phyloP scores from a whole-genome alignment of 495 filamentous ascomycete genomes.

The Tuber indicum region DNA sequence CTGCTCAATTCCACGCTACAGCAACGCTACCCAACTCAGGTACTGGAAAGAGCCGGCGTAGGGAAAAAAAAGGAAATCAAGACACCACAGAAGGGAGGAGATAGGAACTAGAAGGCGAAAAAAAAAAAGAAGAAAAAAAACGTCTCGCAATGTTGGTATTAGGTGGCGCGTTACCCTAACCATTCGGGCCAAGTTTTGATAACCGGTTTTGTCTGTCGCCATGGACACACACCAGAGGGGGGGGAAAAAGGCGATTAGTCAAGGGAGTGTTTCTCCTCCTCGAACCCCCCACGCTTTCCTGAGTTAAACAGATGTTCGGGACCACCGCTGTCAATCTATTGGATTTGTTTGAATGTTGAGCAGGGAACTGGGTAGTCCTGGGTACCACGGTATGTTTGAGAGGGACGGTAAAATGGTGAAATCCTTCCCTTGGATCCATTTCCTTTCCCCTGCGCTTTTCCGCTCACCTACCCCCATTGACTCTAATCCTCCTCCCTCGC shows the following conservation, averaged over 20 bases:
- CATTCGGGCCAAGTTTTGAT: not conserved
- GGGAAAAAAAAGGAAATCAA: not conserved
- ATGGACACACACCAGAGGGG: not conserved
- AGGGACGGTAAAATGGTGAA: not conserved
- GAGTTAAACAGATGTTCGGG: not conserved
- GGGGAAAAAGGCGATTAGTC: not conserved
- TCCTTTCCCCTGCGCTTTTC: not conserved
- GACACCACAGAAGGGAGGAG: not conserved
- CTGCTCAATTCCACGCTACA: not conserved
- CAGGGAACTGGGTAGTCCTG: not conserved
- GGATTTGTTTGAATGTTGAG: not conserved
- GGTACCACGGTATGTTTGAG: not conserved
- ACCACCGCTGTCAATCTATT: not conserved
- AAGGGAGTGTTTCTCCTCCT: not conserved
- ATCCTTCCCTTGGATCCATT: not conserved
- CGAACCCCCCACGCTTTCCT: not conserved
- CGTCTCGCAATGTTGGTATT: not conserved
- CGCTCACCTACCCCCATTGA: not conserved
- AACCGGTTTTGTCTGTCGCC: not conserved
- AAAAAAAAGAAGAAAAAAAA: not conserved
- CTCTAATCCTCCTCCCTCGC: not conserved
- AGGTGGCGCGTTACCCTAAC: not conserved
- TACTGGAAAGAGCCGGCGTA: not conserved
- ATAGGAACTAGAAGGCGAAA: not conserved
- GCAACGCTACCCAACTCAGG: not conserved